Evolutionary conservation across 192 early-diverging fungal genomes (phyloP), one percentile per base, ranked within the genome.

Genomic region (Kickxella alabastrina): DNA sequence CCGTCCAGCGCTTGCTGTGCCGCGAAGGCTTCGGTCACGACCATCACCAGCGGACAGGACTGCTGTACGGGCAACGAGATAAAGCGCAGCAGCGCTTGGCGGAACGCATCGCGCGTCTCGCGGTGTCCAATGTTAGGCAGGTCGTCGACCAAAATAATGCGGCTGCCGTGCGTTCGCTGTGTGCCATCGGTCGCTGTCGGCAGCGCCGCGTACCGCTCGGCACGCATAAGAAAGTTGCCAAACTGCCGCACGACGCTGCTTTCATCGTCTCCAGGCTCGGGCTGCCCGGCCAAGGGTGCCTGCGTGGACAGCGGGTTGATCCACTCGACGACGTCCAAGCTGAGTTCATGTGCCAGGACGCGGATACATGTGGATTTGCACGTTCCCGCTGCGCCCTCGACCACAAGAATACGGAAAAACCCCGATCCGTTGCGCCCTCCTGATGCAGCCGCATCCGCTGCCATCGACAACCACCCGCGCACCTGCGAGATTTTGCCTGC

Each of bases 331-430:
- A 85, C 57, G 2, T 75, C 58, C 21, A 85, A 50, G 5, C 41
- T 53, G 45, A 86, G 61, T 23, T 83, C 72, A 2, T 62, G 40
- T 2, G 83, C 81, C 22, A 86, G 38, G 46, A 83, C 74, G 0
- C 69, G 62, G 32, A 84, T 49, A 8, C 80, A 79, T 13, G 83
- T 72, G 13, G 84, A 83, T 52, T 86, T 86, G 43, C 84, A 79
- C 36, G 80, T 58, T 29, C 84, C 84, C n/a, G 84, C 69, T 49
- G 84, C 81, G 14, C 84, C 84, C 27, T 75, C 79, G 22, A 86
- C 49, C 5, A 86, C 68, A 3, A 86, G 60, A 19, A 86, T 65
- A 1, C 80, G 78, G 49, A 63, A 65, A 31, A 26, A 46, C 6
- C 43, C 36, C 4, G 57, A 36, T 13, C 37, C 47, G 2, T 42